Conservation (phyloP, 139 green algal genomes). For the Volvox reticuliferus region DNA sequence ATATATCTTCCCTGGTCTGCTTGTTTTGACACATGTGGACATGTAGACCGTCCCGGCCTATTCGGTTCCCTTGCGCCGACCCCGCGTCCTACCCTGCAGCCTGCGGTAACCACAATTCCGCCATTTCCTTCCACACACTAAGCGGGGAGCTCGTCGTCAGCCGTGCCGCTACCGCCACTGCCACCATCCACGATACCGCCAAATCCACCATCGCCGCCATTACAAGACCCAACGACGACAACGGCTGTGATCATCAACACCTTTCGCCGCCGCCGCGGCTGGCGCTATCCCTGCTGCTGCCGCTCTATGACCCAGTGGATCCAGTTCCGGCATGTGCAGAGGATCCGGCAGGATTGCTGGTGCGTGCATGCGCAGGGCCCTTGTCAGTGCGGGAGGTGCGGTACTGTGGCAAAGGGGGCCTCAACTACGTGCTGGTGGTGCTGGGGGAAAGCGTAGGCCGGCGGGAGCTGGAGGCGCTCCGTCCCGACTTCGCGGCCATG, state of each 20-base stretch:
- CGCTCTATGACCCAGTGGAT: slow-evolving; percentile 1
- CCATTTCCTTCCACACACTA: slow-evolving; percentile 55
- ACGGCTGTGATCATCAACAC: no score
- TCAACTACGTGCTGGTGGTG: slow-evolving; percentile 64
- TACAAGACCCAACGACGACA: not conserved
- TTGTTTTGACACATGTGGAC: no score
- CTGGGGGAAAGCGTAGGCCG: slow-evolving; percentile 2
- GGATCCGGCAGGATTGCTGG: slow-evolving; percentile 16
- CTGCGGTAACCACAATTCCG: slow-evolving; percentile 17
- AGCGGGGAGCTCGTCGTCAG: slow-evolving; percentile 48
- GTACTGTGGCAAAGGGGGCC: slow-evolving; percentile 4
- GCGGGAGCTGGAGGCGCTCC: slow-evolving; percentile 57
- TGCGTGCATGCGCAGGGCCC: not conserved
- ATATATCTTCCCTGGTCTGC: no score
- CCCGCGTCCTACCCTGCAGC: not conserved
- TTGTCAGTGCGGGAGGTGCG: slow-evolving; percentile 26
- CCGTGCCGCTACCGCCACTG: not conserved
- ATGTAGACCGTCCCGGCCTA: no score
- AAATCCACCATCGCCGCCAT: not conserved
- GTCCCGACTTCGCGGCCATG: slow-evolving; percentile 54
- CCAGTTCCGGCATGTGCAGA: not conserved
- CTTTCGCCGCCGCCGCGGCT: not conserved
- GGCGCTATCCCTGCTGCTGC: slow-evolving; percentile 31
- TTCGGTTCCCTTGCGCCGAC: not conserved
- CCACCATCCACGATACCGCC: not conserved